Evolutionary conservation across 2,329 filamentous ascomycete genomes (phyloP).

Genomic region (Exophiala viscosa): DNA sequence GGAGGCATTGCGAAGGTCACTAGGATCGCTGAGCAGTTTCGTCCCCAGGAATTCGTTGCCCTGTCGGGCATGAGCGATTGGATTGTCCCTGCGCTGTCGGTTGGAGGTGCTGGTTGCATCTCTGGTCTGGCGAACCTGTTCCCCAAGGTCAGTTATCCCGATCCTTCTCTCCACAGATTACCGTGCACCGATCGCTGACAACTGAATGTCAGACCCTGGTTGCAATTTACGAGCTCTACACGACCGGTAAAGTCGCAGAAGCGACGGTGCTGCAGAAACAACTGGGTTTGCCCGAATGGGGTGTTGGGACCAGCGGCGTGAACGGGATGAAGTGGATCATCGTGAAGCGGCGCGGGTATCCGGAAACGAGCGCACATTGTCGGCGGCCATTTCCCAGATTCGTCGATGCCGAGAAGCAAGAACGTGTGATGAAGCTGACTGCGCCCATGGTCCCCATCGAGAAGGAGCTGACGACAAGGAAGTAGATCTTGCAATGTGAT

Average conservation of each 20-base stretch:
- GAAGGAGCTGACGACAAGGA: too few species aligned
- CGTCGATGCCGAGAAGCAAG: slow-evolving; percentile 42
- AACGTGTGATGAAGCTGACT: too few species aligned
- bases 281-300: slow-evolving; percentile 54
- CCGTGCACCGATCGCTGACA: too few species aligned
- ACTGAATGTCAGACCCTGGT: too few species aligned
- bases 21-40: too few species aligned
- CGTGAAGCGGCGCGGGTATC: slow-evolving; percentile 52
- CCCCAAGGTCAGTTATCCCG: slow-evolving; percentile 40
- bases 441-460: too few species aligned
- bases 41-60: slow-evolving; percentile 40
- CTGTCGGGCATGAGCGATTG: slow-evolving; percentile 44
- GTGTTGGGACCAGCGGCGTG: slow-evolving; percentile 57
- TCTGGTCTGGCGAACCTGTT: slow-evolving; percentile 62
- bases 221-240: slow-evolving; percentile 49
- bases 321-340: slow-evolving; percentile 61
- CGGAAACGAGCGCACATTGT: slow-evolving; percentile 50
- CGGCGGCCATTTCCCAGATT: slow-evolving; percentile 54
- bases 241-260: slow-evolving; percentile 46
- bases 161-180: too few species aligned
- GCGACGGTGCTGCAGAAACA: slow-evolving; percentile 50
- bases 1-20: too few species aligned
- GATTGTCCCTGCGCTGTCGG: slow-evolving; percentile 55
- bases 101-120: slow-evolving; percentile 59
- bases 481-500: too few species aligned